Conservation (phyloP, 23 red algal species). For the Pyropia yezoensis region DNA sequence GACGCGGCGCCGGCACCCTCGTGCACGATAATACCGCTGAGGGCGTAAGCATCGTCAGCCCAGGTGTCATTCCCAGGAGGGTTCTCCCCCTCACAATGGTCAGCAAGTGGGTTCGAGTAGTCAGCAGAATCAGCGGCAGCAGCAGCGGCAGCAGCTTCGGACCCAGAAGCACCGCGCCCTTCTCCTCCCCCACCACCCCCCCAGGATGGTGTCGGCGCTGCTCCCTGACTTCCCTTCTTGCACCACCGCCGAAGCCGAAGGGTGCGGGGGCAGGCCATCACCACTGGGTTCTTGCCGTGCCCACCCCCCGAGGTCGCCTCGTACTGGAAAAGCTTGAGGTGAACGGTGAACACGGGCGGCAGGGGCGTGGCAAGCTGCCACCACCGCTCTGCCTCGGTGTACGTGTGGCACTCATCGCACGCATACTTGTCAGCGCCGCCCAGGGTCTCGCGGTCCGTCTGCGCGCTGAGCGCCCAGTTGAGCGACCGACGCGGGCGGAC, state of each 20-base stretch:
- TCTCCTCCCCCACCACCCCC: no score
- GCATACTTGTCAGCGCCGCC: slow-evolving; percentile 47
- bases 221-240: not conserved
- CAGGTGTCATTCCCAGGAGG: no score
- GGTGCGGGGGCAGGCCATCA: slow-evolving; percentile 47
- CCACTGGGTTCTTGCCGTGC: slow-evolving; percentile 36
- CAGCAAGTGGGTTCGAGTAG: no score
- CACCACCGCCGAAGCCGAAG: slow-evolving; percentile 40
- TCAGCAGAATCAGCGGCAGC: no score
- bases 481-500: slow-evolving; percentile 32
- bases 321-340: slow-evolving; percentile 70
- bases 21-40: slow-evolving; percentile 65
- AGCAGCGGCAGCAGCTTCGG: no score
- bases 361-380: slow-evolving; percentile 29
- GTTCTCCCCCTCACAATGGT: no score
- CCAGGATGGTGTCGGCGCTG: no score
- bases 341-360: slow-evolving; percentile 50
- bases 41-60: slow-evolving; percentile 27
- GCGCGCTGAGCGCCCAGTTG: slow-evolving; percentile 28
- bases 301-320: slow-evolving; percentile 20
- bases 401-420: slow-evolving; percentile 53
- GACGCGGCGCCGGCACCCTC: slow-evolving; percentile 44
- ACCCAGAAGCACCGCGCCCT: no score
- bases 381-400: slow-evolving; percentile 55
- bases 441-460: slow-evolving; percentile 35